These are phyloP conservation scores for Pseudomonodictys pantanalensis DNA, from an alignment of 495 filamentous ascomycete species.

Conservation along the genomic window DNA sequence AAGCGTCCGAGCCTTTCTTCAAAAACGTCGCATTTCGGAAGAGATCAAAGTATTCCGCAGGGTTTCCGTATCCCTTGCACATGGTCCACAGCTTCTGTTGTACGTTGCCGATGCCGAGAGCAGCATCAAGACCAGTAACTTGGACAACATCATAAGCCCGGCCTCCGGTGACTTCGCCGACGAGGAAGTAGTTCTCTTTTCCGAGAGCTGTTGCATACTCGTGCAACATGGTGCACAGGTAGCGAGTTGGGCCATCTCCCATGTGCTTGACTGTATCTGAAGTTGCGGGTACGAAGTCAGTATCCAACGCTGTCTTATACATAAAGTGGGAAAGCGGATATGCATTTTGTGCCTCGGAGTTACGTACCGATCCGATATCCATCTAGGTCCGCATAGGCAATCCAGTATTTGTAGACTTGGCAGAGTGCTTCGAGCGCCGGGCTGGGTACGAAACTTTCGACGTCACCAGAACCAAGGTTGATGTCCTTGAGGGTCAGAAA, in stretches of 20 bases:
- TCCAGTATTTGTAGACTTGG: constrained; percentile 36
- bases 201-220: constrained; percentile 28
- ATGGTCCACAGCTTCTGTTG: constrained; percentile 31
- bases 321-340: no score
- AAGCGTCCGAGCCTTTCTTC: constrained; percentile 24
- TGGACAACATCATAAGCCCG: constrained; percentile 30
- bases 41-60: constrained; percentile 29
- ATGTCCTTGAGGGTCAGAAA: constrained; percentile 33
- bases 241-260: constrained; percentile 33
- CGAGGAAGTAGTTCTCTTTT: constrained; percentile 35
- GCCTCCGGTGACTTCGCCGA: constrained; percentile 30
- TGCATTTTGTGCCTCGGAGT: no score
- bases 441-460: constrained; percentile 23
- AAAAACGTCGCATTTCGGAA: constrained; percentile 29
- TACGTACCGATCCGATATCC: constrained; percentile 34
- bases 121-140: constrained; percentile 33
- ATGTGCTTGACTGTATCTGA: constrained; percentile 39
- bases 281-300: no score
- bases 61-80: constrained; percentile 20
- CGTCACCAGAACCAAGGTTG: constrained; percentile 12
- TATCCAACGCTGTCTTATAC: no score
- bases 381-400: constrained; percentile 34
- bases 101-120: constrained; percentile 30
- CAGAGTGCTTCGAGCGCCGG: constrained; percentile 19
- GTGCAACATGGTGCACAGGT: constrained; percentile 29